Evolutionary conservation across 371 early-diverging fungal genomes (phyloP).

Genomic region (Thermomucor indicae-seudaticae): DNA sequence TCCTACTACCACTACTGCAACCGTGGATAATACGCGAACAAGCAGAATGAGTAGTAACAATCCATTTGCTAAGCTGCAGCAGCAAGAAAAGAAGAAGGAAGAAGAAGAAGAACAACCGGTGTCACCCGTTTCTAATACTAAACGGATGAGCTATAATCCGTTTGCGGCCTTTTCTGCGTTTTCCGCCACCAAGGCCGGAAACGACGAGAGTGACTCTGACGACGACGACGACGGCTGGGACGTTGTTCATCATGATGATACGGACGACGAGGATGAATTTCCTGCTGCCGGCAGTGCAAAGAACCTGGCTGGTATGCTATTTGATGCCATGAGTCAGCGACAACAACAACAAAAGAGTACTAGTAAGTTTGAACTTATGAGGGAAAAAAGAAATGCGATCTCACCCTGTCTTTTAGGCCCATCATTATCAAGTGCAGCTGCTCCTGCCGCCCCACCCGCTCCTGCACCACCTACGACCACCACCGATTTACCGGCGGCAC

Average conservation of each 20-base stretch:
- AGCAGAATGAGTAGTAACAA: constrained; percentile 33
- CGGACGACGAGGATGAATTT: constrained; percentile 41
- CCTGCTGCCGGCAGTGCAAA: constrained; percentile 52
- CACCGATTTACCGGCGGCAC: constrained; percentile 2
- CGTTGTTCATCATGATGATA: constrained; percentile 29
- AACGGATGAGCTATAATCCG: constrained; percentile 50
- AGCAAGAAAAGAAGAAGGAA: constrained; percentile 7
- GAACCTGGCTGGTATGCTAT: constrained; percentile 39
- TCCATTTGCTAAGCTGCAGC: constrained; percentile 44
- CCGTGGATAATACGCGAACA: constrained; percentile 3
- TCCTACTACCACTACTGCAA: constrained; percentile 4
- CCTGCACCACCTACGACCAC: constrained; percentile 3
- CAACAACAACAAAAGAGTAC: no score
- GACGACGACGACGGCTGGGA: constrained; percentile 40
- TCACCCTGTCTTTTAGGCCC: background rate
- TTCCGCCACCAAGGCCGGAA: constrained; percentile 31
- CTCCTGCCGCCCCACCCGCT: constrained; percentile 14
- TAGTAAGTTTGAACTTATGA: constrained; percentile 9
- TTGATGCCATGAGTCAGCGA: constrained; percentile 35
- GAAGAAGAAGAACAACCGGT: constrained; percentile 8
- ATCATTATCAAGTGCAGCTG: no score
- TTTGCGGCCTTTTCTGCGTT: constrained; percentile 48
- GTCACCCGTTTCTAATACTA: constrained; percentile 8
- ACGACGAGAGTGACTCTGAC: constrained; percentile 25
- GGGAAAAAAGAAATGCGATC: background rate